Evolutionary conservation across 2,329 filamentous ascomycete species (phyloP).

Genomic region (Hymenoscyphus fructigenus): DNA sequence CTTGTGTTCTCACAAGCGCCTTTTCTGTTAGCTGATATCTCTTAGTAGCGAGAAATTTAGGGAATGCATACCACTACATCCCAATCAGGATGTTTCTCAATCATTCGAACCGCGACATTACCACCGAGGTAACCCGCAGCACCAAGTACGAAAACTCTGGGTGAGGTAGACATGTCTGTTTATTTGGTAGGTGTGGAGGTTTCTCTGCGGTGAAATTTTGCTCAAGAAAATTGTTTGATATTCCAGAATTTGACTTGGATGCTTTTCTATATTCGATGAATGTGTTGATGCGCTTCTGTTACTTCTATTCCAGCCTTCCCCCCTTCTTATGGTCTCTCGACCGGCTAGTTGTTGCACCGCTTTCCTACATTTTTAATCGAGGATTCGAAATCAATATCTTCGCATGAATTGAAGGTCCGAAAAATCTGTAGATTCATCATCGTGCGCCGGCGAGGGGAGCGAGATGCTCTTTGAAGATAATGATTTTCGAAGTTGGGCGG

Average conservation of each 20-base stretch:
- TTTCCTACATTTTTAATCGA: not conserved
- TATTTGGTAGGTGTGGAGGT: not conserved
- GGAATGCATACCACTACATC: constrained; percentile 11
- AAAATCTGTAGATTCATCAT: not conserved
- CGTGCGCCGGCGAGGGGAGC: not conserved
- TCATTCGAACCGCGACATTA: constrained; percentile 17
- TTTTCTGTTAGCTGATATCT: not conserved
- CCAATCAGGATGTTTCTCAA: constrained; percentile 27
- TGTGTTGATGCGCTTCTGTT: no score
- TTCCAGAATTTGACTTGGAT: no score
- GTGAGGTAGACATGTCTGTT: constrained; percentile 6
- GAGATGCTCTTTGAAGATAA: not conserved
- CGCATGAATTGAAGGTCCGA: not conserved
- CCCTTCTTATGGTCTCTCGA: not conserved
- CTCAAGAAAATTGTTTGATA: no score
- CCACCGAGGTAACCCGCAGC: constrained; percentile 29
- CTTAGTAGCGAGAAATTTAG: not conserved
- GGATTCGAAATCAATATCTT: not conserved
- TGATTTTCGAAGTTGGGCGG: no score
- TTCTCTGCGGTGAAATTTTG: no score
- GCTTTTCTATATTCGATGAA: no score
- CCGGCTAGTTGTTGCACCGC: not conserved
- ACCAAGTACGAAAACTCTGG: constrained; percentile 28
- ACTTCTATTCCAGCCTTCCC: not conserved
- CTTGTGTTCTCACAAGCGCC: constrained; percentile 23